Evolutionary conservation across 768 basidiomycete genomes (phyloP), one percentile per base, ranked within the genome.

Genomic region (Suillus occidentalis): DNA sequence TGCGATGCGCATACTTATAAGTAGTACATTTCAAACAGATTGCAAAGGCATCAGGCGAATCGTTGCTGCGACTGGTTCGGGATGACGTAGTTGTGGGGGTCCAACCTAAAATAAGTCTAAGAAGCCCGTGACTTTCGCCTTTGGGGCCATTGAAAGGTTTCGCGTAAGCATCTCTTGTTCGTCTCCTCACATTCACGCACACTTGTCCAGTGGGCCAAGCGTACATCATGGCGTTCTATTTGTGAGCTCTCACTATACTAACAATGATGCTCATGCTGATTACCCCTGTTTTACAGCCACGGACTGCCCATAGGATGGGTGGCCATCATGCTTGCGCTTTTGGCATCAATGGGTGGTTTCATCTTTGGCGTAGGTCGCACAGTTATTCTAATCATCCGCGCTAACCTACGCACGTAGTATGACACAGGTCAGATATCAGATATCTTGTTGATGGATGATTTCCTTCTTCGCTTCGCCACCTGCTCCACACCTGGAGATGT

Each of bases 391-490:
- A 6, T 45, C 6, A 22, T 47, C 56, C n/a, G 36, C n/a, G n/a
- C 67, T 67, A 36, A 67, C 65, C 31, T 34, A 39, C 31, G 16
- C 60, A 43, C 63, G 2, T 25, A 81, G 78, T 89, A 89, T 68
- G 88, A 90, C 73, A 91, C 89, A 14, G 90, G 90, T 31, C 90
- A 92, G 73, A 92, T 93, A 67, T 87, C 87, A 60, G 89, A 89
- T 72, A 89, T 93, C 68, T 78, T 90, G 34, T 77, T 90, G 74
- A 90, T 92, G 89, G 72, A 82, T 13, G 87, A 90, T 75, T 91
- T 91, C 73, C 76, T 83, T 42, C 76, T 80, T 12, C 86, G 90
- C 16, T 91, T 93, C 70, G 89, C 82, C 2, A 75, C 77, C 18
- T 88, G 87, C 70, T 63, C 73, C 0, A 78, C 75, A 25, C 79